Percentiles rank a stretch among this genome's conserved stretches.
These are phyloP conservation scores for Naganishia onofrii DNA, from an alignment of 768 basidiomycete genomes.

Conservation along the genomic window DNA sequence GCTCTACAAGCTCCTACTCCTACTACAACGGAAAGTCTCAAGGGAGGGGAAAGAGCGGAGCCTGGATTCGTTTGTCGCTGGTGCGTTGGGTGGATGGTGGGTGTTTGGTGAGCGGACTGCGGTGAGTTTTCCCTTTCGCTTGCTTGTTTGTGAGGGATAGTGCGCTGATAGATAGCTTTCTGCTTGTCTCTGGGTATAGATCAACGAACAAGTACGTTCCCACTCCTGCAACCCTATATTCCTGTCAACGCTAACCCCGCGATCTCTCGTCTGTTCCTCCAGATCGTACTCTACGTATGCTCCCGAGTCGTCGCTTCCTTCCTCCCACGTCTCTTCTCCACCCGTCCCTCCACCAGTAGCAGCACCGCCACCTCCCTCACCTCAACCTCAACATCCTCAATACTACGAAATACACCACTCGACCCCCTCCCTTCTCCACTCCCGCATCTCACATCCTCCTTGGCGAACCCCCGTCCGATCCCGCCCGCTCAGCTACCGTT, in stretches of 20 bases:
- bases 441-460: conserved; percentile 48
- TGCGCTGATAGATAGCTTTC: conserved; percentile 83
- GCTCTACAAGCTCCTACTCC: conserved; percentile 79
- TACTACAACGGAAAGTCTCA: conserved; percentile 66
- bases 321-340: conserved; percentile 65
- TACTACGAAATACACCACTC: conserved; percentile 32
- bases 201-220: conserved; percentile 50
- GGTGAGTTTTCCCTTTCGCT: conserved; percentile 48
- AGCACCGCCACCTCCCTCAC: conserved; percentile 53
- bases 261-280: not conserved
- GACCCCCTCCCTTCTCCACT: conserved; percentile 47
- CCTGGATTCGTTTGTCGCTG: conserved; percentile 86
- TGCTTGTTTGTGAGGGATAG: conserved; percentile 75
- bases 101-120: conserved; percentile 52
- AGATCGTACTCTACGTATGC: conserved; percentile 96
- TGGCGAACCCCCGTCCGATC: conserved; percentile 58
- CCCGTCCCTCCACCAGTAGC: conserved; percentile 52
- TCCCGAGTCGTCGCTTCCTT: conserved; percentile 88
- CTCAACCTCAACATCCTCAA: conserved; percentile 38
- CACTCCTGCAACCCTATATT: too few species aligned
- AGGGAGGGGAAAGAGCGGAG: conserved; percentile 68
- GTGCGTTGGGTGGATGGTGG: conserved; percentile 79
- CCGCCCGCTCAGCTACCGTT: conserved; percentile 85
- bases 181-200: conserved; percentile 33
- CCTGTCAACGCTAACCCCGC: too few species aligned